These are phyloP conservation scores for Petrea volubilis DNA, from an alignment of 257 asterid species.

Conservation along the genomic window DNA sequence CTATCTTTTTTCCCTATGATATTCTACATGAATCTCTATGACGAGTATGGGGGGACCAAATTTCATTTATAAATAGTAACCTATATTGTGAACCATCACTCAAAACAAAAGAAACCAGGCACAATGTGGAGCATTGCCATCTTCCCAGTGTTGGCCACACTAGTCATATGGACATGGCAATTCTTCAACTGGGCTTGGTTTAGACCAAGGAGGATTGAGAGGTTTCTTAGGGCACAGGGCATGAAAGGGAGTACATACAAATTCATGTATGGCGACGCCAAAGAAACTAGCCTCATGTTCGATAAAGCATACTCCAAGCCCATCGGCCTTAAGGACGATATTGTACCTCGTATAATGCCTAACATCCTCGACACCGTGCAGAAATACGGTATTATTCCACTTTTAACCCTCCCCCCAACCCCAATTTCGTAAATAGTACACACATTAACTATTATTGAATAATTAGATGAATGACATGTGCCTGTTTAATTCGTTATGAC, in stretches of 20 bases:
- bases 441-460: no score
- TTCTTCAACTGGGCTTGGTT: conserved; percentile 22
- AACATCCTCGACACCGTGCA: neutral
- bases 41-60: no score
- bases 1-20: no score
- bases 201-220: conserved; percentile 22
- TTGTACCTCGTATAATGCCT: conserved; percentile 25
- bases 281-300: neutral
- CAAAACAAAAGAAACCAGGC: no score
- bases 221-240: conserved; percentile 15
- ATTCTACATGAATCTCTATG: no score
- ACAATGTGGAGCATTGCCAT: neutral
- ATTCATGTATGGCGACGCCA: conserved; percentile 12
- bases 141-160: neutral
- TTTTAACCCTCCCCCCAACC: no score
- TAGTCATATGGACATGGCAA: conserved; percentile 1
- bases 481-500: no score
- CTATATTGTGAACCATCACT: no score
- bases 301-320: conserved; percentile 12
- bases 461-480: no score
- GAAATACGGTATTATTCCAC: conserved; percentile 25
- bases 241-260: conserved; percentile 22
- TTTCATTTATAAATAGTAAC: no score
- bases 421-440: no score
- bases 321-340: neutral